Evolutionary conservation across 306 rosid species (phyloP), one percentile per base, ranked within the genome.

Genomic region (Datisca glomerata): DNA sequence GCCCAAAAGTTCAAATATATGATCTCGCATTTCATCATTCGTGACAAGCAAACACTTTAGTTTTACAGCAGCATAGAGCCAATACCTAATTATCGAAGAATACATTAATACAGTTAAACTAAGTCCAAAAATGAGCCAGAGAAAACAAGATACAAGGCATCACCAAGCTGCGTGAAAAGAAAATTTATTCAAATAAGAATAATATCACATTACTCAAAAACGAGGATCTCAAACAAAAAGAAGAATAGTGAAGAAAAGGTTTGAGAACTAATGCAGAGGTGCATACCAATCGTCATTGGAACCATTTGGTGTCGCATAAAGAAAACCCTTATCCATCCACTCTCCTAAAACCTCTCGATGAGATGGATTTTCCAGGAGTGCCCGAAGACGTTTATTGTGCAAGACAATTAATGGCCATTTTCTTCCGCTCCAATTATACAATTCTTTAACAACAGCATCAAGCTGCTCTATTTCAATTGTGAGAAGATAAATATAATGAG

Each of bases 1-100:
- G 63, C 91, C 93, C 13, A 80, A 49, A 51, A 89, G 91, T 55
- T 84, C 93, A 66, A 83, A 83, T 49, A 83, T 83, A 63, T 89
- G 98, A 66, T 89, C 98, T 49, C 93, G 68, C 93, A 89, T 84
- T 64, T 89, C 98, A 68, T 84, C 93, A 49, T 89, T 89, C 20
- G 95, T 83, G 49, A 84, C 74, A 22, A 84, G 91, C 76, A 89
- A 75, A 66, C 93, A 72, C 65, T 78, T 75, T 43, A 70, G 69
- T 49, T 75, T 89, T 7, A 89, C 84, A 7, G 95, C 81, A 37
- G 95, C 91, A 51, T 72, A 89, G 12, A 89, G 81, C 95, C 93
- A 89, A 60, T 80, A 80, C 86, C 91, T 83, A 64, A 51, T 21
- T 6, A 20, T 55, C 24, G 8, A 14, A 14, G 33, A 6, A 37